phyloP scores from a whole-genome alignment of 73 alveolate species.

The Tetrahymena borealis region DNA sequence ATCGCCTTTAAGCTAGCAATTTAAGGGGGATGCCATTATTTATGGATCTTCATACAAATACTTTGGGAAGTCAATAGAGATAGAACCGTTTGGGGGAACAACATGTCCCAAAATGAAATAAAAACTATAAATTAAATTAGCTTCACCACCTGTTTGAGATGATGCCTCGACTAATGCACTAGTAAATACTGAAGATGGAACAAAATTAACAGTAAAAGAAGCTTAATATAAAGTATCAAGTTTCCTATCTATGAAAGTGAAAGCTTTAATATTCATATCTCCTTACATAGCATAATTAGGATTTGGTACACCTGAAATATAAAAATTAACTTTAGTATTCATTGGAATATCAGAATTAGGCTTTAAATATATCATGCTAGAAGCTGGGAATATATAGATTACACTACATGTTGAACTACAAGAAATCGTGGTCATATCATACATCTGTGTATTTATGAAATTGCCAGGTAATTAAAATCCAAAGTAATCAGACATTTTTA shows the following conservation, averaged over 20 bases:
- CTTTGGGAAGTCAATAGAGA: background rate
- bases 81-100: background rate
- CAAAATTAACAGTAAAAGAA: background rate
- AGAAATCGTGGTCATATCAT: background rate
- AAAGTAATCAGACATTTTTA: background rate
- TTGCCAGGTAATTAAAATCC: background rate
- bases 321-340: background rate
- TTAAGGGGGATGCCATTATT: background rate
- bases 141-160: background rate
- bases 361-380: background rate
- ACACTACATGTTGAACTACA: background rate
- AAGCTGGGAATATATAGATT: background rate
- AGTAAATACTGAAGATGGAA: background rate
- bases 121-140: background rate
- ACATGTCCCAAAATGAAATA: background rate
- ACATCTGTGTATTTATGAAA: background rate
- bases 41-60: background rate
- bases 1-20: background rate
- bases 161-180: background rate
- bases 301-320: background rate
- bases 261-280: background rate
- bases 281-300: background rate
- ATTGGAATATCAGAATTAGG: background rate
- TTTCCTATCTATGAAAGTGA: background rate
- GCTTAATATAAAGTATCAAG: background rate